Evolutionary conservation across 495 filamentous ascomycete genomes (phyloP), one percentile per base, ranked within the genome.

Genomic region (Penicillium soppii): DNA sequence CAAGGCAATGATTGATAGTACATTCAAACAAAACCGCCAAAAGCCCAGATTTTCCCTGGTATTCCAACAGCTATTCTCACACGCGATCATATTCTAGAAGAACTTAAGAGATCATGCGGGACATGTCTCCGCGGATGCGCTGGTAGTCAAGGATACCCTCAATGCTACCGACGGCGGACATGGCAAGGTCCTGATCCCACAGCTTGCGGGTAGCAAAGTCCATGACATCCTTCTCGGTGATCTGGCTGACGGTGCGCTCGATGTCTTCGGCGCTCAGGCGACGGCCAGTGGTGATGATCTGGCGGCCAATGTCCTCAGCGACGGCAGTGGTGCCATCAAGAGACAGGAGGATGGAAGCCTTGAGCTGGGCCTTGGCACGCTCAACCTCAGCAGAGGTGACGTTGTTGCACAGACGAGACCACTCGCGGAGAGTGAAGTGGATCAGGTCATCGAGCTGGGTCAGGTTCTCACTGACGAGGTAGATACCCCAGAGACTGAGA

Each of bases 281-380:
- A 53, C 94, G 85, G 67, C 94, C 94, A 30, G 94, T 97, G 51
- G 91, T 97, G 75, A 99, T 86, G 75, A 97, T 90, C 75, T 99
- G 94, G 61, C 94, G 89, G 58, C 94, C 94, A 64, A 99, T 96
- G 69, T 99, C 94, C 80, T 99, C 94, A 38, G 94, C 94, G 27
- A 96, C 88, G 54, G 92, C 90, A 32, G 92, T 96, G 61, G 95
- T 97, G 69, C 90, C 95, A 76, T 99, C 94, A 26, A 99, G 90
- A 26, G 90, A 92, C 57, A 99, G 85, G 46, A 98, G 86, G 59
- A 97, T 90, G 26, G 94, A 96, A 42, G 95, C 95, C 83, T 98
- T 98, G 57, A 99, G 87, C 78, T 99, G 94, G 46, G 95, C 88
- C 82, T 99, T 99, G 68, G 94, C 95, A 51, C 94, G 92, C 84